Evolutionary conservation across 176 grass and related monocot genomes (phyloP).

Genomic region (Avena sativa): DNA sequence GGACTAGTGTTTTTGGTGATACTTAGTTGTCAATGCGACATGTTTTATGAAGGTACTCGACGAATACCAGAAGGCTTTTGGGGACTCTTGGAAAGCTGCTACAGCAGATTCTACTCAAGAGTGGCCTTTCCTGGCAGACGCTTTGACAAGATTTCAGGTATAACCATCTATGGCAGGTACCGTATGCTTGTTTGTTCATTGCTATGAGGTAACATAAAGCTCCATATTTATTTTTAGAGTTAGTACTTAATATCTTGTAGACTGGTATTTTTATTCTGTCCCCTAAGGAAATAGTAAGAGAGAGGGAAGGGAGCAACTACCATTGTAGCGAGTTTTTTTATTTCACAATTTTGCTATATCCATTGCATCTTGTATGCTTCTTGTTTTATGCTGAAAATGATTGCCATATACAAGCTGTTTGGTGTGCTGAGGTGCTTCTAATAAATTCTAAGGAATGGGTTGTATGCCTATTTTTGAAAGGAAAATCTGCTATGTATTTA

Average conservation of each 20-base stretch:
- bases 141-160: slow-evolving; percentile 97
- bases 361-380: not conserved
- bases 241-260: not conserved
- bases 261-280: not conserved
- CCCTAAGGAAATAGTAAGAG: not conserved
- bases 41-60: slow-evolving; percentile 82
- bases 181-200: not conserved
- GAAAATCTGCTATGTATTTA: not conserved
- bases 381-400: slow-evolving; percentile 32
- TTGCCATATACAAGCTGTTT: slow-evolving; percentile 4
- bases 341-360: not conserved
- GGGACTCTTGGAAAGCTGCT: slow-evolving; percentile 74
- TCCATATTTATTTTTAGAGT: not conserved
- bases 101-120: slow-evolving; percentile 70
- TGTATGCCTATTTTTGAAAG: not conserved
- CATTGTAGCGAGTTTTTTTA: not conserved
- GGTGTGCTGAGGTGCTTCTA: too few relatives aligned
- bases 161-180: slow-evolving; percentile 5
- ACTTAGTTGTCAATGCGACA: not conserved
- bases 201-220: not conserved
- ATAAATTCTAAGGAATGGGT: not conserved
- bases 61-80: slow-evolving; percentile 98
- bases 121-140: slow-evolving; percentile 83
- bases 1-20: not conserved
- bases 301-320: not conserved